Base-by-base conservation (phyloP, 75 land plant species). In the Adiantum capillusveneris region DNA sequence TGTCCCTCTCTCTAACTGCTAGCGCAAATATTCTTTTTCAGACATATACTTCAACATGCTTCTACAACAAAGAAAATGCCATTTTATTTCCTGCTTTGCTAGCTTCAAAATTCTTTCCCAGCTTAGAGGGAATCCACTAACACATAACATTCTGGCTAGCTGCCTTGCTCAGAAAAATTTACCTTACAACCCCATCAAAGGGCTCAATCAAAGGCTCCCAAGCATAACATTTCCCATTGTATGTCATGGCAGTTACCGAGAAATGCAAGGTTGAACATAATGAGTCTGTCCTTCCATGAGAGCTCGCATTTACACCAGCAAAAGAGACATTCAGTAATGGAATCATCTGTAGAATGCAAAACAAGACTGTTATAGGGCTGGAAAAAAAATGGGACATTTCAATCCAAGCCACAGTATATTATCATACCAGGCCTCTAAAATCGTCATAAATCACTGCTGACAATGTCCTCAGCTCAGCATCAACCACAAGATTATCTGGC, bases 151-250 rank as follows among this genome's bases (percentile, higher is more conserved):
- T n/a, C n/a, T n/a, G n/a, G n/a, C n/a, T n/a, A n/a, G n/a, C n/a
- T n/a, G n/a, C n/a, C n/a, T n/a, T n/a, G n/a, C n/a, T n/a, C n/a
- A n/a, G n/a, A n/a, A n/a, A n/a, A n/a, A n/a, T n/a, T n/a, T 59
- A 95, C 99, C 99, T 84, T 59, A 90, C 29, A 58, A 75, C 80
- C 46, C 86, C 99, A 75, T 95, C 93, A 44, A 74, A 60, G 37
- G 86, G 76, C 69, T 95, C 99, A 59, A 95, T 64, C 58, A 95
- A 64, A 11, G 99, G 99, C 64, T 95, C 99, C 99, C 99, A 95
- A 28, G 68, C 73, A 30, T 80, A 82, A 61, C 71, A 75, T 53
- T 75, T 90, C 64, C 81, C 92, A 77, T 90, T 90, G 51, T 79
- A 95, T 30, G 88, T 87, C 42, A 76, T 76, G 18, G 87, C 84